Evolutionary conservation across 192 early-diverging fungal genomes (phyloP).

Genomic region (Coemansia pectinata): DNA sequence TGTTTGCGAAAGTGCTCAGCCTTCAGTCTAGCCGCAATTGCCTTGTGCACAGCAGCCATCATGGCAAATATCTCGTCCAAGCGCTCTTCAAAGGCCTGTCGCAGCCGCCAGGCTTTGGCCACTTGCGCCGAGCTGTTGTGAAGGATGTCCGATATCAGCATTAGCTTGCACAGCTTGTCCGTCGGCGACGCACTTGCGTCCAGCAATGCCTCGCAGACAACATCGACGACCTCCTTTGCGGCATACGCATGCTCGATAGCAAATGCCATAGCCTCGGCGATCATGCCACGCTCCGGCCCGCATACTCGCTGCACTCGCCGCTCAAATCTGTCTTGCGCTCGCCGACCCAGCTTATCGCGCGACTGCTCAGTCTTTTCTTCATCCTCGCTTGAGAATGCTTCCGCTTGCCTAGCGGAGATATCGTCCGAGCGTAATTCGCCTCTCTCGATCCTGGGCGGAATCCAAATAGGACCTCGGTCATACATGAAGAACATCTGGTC

Average conservation of each 20-base stretch:
- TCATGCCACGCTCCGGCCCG: slow-evolving; percentile 43
- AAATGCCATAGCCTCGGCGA: slow-evolving; percentile 82
- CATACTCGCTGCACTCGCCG: slow-evolving; percentile 27
- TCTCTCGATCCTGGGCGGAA: slow-evolving; percentile 70
- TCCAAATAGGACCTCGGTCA: slow-evolving; percentile 78
- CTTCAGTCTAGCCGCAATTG: slow-evolving; percentile 72
- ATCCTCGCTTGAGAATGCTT: slow-evolving; percentile 45
- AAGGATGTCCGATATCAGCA: slow-evolving; percentile 87
- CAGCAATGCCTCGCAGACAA: slow-evolving; percentile 63
- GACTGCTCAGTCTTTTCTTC: slow-evolving; percentile 36
- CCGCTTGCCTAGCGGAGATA: background rate
- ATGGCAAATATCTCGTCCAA: slow-evolving; percentile 68
- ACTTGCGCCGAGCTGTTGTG: slow-evolving; percentile 79
- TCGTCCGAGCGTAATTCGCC: background rate
- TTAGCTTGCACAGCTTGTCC: slow-evolving; percentile 72
- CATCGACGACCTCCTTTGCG: slow-evolving; percentile 72
- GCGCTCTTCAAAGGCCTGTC: slow-evolving; percentile 65
- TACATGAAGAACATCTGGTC: slow-evolving; percentile 86
- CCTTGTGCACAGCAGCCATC: slow-evolving; percentile 65
- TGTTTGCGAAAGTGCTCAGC: slow-evolving; percentile 78
- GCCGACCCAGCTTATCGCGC: slow-evolving; percentile 21
- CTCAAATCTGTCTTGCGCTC: slow-evolving; percentile 29
- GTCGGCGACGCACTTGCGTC: slow-evolving; percentile 58
- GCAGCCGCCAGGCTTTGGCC: slow-evolving; percentile 86
- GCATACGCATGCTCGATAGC: slow-evolving; percentile 82